phyloP scores from a whole-genome alignment of 1,139 yeast genomes.

The Debaryomyces nepalensis region DNA sequence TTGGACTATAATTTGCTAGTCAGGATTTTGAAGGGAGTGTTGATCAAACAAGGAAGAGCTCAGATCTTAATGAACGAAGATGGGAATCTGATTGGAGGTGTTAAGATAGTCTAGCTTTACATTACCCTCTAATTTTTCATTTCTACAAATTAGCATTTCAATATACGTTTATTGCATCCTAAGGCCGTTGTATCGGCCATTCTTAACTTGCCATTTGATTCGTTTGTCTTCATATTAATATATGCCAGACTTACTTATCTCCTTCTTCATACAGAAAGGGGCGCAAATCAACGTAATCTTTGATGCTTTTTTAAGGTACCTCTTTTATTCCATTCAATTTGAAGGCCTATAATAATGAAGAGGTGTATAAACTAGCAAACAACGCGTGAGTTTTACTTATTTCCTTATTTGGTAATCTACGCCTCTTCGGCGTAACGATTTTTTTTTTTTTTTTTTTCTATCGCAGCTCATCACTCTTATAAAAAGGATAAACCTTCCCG shows the following conservation, averaged over 20 bases:
- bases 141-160: background rate
- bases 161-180: too few species aligned
- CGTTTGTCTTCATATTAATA: conserved; percentile 5
- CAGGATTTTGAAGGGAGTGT: conserved; percentile 54
- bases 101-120: conserved; percentile 53
- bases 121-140: background rate
- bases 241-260: conserved; percentile 4
- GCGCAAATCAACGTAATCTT: conserved; percentile 2
- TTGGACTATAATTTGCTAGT: conserved; percentile 64
- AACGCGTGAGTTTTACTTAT: conserved; percentile 13
- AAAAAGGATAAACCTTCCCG: conserved; percentile 16
- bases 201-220: conserved; percentile 9
- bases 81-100: conserved; percentile 62
- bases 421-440: conserved; percentile 12
- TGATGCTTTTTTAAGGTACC: conserved; percentile 17
- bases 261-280: conserved; percentile 2
- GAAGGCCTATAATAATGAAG: conserved; percentile 10
- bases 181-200: too few species aligned
- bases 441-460: conserved; percentile 11
- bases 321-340: conserved; percentile 5
- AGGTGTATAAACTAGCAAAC: conserved; percentile 38
- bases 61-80: conserved; percentile 64
- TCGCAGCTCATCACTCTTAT: conserved; percentile 21
- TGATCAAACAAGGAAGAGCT: conserved; percentile 72
- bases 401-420: conserved; percentile 35